These are phyloP conservation scores for Zygoascus flipseniorum DNA, from an alignment of 805 yeast species.

Conservation along the genomic window DNA sequence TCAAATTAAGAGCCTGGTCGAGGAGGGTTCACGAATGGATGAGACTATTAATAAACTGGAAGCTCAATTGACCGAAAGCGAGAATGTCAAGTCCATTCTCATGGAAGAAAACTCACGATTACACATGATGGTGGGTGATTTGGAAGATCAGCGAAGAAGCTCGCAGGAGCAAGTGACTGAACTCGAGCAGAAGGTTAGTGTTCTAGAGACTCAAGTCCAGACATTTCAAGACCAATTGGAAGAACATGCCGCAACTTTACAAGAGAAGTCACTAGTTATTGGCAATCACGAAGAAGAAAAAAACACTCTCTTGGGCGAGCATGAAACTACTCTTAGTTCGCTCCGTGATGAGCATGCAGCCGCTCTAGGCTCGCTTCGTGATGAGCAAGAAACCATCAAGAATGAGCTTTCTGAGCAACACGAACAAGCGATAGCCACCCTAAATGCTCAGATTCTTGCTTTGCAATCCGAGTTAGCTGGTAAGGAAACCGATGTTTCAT, in stretches of 20 bases:
- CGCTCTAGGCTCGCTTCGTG: not conserved
- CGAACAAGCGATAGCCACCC: not conserved
- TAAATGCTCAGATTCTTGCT: not conserved
- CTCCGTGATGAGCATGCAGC: not conserved
- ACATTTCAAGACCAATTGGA: not conserved
- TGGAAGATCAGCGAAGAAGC: constrained; percentile 15
- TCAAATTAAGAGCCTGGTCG: constrained; percentile 37
- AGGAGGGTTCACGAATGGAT: constrained; percentile 46
- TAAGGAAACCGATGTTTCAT: not conserved
- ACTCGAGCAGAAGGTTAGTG: not conserved
- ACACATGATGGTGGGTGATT: constrained; percentile 21
- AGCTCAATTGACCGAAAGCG: constrained; percentile 20
- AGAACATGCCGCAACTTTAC: not conserved
- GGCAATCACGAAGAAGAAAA: not conserved
- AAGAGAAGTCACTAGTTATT: not conserved
- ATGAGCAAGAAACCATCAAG: constrained; percentile 4
- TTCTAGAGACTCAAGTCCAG: not conserved
- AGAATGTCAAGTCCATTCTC: constrained; percentile 17
- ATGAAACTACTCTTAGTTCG: not conserved
- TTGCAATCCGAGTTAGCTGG: not conserved
- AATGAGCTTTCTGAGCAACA: not conserved
- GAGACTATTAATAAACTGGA: constrained; percentile 22
- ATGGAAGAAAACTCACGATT: constrained; percentile 24
- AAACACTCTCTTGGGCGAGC: not conserved
- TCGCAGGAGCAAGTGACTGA: not conserved